phyloP scores from a whole-genome alignment of 1,284 basidiomycete species.

The Exobasidium cylindrosporum region DNA sequence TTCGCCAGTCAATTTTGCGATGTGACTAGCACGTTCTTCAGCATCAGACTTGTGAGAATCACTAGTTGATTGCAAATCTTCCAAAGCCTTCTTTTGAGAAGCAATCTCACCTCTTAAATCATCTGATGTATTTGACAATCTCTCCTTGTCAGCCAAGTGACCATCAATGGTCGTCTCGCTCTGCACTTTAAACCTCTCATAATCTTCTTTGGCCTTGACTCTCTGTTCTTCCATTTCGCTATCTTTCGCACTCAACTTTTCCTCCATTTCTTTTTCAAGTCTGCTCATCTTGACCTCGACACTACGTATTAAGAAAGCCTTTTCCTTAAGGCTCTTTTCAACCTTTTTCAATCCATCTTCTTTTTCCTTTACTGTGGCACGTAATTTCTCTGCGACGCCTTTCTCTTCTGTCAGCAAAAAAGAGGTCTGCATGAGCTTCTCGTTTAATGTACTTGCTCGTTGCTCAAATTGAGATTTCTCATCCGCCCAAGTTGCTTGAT shows the following conservation, averaged over 20 bases:
- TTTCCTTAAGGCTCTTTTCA: constrained; percentile 8
- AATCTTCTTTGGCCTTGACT: neutral
- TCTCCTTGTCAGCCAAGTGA: neutral
- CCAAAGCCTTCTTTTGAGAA: neutral
- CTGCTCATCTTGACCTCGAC: constrained; percentile 3
- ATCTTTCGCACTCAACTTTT: neutral
- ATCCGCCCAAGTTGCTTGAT: neutral
- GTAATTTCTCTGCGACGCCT: neutral
- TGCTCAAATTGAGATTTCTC: neutral
- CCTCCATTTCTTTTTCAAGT: neutral
- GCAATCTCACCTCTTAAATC: neutral
- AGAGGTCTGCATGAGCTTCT: neutral
- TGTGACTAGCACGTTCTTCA: neutral
- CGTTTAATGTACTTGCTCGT: neutral
- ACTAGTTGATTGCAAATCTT: neutral
- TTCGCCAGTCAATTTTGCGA: neutral
- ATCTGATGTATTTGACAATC: neutral
- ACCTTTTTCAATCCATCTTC: neutral
- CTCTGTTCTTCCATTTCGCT: neutral
- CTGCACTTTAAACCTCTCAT: neutral
- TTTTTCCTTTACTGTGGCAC: neutral
- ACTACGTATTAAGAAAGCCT: neutral
- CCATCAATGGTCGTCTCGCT: neutral
- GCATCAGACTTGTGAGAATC: neutral
- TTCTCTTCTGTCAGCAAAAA: neutral